Evolutionary conservation across 1,284 basidiomycete species (phyloP), one percentile per base, ranked within the genome.

Genomic region (Cutaneotrichosporon dermatis): DNA sequence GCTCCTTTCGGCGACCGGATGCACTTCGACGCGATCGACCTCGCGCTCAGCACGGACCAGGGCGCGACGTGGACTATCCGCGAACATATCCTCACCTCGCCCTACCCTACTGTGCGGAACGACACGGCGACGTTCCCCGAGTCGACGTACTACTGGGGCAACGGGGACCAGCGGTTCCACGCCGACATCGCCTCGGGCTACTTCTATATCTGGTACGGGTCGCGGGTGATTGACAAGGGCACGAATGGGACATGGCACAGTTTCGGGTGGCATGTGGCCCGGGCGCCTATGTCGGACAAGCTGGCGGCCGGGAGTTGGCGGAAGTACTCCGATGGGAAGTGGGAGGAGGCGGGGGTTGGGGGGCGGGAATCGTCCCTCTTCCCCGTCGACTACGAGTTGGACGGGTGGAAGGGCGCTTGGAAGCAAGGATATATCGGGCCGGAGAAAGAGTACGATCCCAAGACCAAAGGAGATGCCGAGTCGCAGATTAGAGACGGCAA

Each of bases 11-110:
- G 36, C 36, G 62, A 63, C 51, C 16, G 51, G 0, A 51, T 63
- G 41, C 62, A 63, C 58, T 63, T 52, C 50, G 62, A 63, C 57
- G 44, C 50, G 2, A 63, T 63, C 51, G 62, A 63, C 46, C 51
- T 43, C 3, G 59, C 62, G n/a, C 15, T 63, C 11, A 50, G 44
- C 12, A 16, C 9, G 15, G 62, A 63, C 51, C 39, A 50, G 10
- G 62, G 62, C 16, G 35, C 16, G 44, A 63, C 59, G 2, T 63
- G 62, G 62, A 35, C 39, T 2, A 63, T 63, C 41, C 36, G 40
- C 12, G 56, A 58, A 5, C 62, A 54, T 9, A 40, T 56, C 45
- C 34, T 63, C 53, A 63, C 62, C 2, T 42, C 40, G 1, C 58
- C 52, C 12, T 60, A 56, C 51, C 3, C 11, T 7, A 63, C 62